Percentiles rank a stretch among this genome's conserved stretches.
Evolutionary conservation across 352 stramenopile genomes (phyloP).

Genomic region (Labyrinthula sp.): DNA sequence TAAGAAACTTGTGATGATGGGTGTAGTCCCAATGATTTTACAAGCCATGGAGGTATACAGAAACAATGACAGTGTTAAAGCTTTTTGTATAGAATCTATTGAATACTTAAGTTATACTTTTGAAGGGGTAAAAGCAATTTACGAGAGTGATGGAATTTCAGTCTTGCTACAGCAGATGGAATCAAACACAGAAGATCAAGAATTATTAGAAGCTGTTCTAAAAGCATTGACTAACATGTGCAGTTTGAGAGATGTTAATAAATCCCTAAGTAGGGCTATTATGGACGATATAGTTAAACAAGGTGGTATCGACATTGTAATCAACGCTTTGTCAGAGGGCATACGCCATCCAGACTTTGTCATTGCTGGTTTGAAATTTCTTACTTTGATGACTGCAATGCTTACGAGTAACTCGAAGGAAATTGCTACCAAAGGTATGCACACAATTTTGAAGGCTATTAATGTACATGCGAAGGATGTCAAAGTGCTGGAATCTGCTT

Average conservation of each 20-base stretch:
- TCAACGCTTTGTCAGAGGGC: conserved; percentile 31
- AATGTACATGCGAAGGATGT: conserved; percentile 31
- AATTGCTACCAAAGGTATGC: conserved; percentile 34
- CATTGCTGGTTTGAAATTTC: no score
- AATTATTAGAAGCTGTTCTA: conserved; percentile 29
- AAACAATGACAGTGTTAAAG: conserved; percentile 31
- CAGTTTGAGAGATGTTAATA: no score
- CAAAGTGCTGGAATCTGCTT: conserved; percentile 32
- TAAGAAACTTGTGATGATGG: conserved; percentile 27
- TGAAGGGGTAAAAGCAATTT: conserved; percentile 26
- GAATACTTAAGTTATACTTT: conserved; percentile 33
- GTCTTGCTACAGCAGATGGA: conserved; percentile 31
- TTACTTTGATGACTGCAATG: no score
- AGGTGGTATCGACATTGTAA: conserved; percentile 18
- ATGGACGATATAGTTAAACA: conserved; percentile 28
- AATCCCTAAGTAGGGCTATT: no score
- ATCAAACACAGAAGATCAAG: conserved; percentile 29
- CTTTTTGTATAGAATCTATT: conserved; percentile 29
- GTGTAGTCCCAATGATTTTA: conserved; percentile 31
- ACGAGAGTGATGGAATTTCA: conserved; percentile 16
- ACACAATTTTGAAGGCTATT: conserved; percentile 33
- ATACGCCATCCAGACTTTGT: no score
- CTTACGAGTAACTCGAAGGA: conserved; percentile 31
- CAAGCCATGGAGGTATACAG: conserved; percentile 30
- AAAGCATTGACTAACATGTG: conserved; percentile 33